Percentiles rank a stretch among this genome's conserved stretches.
Evolutionary conservation across 139 green algal genomes (phyloP).

Genomic region (Haematococcus lacustris): DNA sequence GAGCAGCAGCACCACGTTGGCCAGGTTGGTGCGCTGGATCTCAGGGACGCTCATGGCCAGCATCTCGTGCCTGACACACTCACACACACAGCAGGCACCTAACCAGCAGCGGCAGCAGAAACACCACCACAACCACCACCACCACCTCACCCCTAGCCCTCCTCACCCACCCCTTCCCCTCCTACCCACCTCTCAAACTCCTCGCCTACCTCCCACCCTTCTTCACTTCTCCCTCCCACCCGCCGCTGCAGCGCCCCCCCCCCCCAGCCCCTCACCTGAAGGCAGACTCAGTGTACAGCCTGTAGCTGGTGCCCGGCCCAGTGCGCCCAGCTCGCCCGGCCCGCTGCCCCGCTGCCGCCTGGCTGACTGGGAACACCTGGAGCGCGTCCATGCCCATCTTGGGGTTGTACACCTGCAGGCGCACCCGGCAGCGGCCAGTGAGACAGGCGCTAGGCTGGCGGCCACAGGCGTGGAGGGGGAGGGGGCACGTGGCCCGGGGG

Average conservation of each 20-base stretch:
- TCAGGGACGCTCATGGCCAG: conserved; percentile 80
- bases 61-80: conserved; percentile 55
- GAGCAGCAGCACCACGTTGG: conserved; percentile 95
- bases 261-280: conserved; percentile 35
- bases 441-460: too few relatives aligned
- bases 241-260: too few relatives aligned
- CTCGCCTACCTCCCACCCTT: too few relatives aligned
- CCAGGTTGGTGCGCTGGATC: conserved; percentile 98
- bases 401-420: conserved; percentile 88
- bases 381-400: conserved; percentile 97
- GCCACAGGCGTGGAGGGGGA: too few relatives aligned
- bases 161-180: too few relatives aligned
- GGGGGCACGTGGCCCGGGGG: too few relatives aligned
- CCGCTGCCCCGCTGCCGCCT: conserved; percentile 82
- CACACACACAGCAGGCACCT: background rate
- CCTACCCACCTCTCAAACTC: too few relatives aligned
- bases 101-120: too few relatives aligned
- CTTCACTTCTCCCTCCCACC: too few relatives aligned
- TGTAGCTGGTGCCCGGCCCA: conserved; percentile 83
- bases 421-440: too few relatives aligned
- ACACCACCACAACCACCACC: too few relatives aligned
- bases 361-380: conserved; percentile 84
- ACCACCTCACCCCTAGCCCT: too few relatives aligned
- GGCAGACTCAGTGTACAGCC: conserved; percentile 88
- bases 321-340: conserved; percentile 84